Conservation (phyloP, 2,329 filamentous ascomycete genomes). For the Xenosphaeropsis pyriputrescens region DNA sequence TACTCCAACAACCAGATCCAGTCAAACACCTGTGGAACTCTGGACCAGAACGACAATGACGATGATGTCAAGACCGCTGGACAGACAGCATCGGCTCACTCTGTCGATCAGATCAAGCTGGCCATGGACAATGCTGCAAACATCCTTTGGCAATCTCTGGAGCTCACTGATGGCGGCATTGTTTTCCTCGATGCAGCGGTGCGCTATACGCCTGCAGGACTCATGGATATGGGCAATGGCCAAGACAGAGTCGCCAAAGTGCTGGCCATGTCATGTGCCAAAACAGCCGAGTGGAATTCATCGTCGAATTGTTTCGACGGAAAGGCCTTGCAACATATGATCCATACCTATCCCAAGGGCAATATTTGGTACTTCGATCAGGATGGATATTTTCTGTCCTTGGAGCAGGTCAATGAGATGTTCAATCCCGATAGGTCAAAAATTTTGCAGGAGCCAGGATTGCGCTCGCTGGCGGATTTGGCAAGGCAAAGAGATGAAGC, state of each 20-base stretch:
- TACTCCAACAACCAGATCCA: too few relatives aligned
- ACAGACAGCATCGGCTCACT: background rate
- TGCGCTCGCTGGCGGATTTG: constrained; percentile 2
- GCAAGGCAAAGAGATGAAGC: constrained; percentile 12
- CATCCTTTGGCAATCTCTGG: constrained; percentile 14
- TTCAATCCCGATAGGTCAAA: background rate
- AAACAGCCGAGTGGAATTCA: constrained; percentile 7
- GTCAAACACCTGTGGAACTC: background rate
- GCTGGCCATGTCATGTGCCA: constrained; percentile 11
- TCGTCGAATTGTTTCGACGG: constrained; percentile 8
- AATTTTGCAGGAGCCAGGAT: background rate
- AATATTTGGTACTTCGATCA: constrained; percentile 17
- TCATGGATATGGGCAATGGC: too few relatives aligned
- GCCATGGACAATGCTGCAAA: constrained; percentile 14
- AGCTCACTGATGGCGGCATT: constrained; percentile 13
- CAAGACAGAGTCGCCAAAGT: constrained; percentile 11
- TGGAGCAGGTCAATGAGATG: constrained; percentile 10
- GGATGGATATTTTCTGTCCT: constrained; percentile 14
- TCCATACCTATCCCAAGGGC: constrained; percentile 14
- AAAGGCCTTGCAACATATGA: constrained; percentile 11
- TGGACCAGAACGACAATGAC: background rate
- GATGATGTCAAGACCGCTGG: background rate
- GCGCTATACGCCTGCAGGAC: constrained; percentile 3
- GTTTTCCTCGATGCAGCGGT: constrained; percentile 14
- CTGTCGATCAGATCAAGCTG: constrained; percentile 12